Evolutionary conservation across 345 rosid species (phyloP), one percentile per base, ranked within the genome.

Genomic region (Aquilaria malaccensis): DNA sequence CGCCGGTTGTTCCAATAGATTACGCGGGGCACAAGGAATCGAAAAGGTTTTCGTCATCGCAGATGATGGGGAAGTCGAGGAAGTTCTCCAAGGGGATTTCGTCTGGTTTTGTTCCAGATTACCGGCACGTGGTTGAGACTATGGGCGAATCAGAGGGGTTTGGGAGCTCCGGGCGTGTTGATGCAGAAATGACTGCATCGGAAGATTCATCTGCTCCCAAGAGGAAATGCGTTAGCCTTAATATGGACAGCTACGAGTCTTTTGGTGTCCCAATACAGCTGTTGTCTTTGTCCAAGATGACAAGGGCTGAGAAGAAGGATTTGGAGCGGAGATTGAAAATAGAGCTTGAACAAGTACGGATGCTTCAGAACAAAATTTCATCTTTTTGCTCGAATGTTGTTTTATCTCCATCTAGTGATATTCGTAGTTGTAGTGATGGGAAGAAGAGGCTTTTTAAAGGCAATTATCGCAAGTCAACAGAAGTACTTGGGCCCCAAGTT

Each of bases 311-410:
- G 73, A 87, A 91, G 72, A 80, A 76, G 72, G 74, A 67, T 69
- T 74, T 89, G 63, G 74, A 70, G 65, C 53, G 59, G 58, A 82
- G 76, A 79, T 74, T 93, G 72, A 75, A 70, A 69, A 73, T 47
- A 73, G 98, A 93, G 66, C 96, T 93, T 70, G 85, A 85, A 66
- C 83, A 85, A 67, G 85, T 87, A 60, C 83, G 76, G 74, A 52
- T 56, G 45, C 82, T 93, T 33, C 85, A 80, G 61, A 84, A 72
- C 65, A 93, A 65, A 70, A 71, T 83, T 63, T 81, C 67, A 32
- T 77, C 76, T 65, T 55, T 79, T 14, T 65, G 75, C 58, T 75
- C 85, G 7, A 74, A 67, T 65, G 66, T 71, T 56, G 41, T 61
- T 33, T 53, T 81, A 12, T 81, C 90, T 1, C 81, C 92, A 2